Evolutionary conservation across 176 grass and related monocot genomes (phyloP).

Genomic region (Oryza glaberrima): DNA sequence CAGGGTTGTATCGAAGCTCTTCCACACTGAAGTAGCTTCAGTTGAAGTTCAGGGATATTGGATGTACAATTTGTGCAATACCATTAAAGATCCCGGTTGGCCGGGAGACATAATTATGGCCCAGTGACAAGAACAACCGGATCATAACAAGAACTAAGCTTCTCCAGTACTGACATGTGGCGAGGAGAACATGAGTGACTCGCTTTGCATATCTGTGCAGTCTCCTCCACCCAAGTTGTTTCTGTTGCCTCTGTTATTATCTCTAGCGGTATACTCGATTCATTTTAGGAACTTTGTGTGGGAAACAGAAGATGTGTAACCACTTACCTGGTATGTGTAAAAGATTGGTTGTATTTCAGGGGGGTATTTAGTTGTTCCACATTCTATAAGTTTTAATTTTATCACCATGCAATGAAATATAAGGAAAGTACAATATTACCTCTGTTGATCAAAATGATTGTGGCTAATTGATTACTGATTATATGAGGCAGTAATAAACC

Average conservation of each 20-base stretch:
- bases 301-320: slow-evolving; percentile 42
- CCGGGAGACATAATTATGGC: slow-evolving; percentile 32
- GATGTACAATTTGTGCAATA: slow-evolving; percentile 41
- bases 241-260: slow-evolving; percentile 41
- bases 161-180: slow-evolving; percentile 36
- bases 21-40: slow-evolving; percentile 68
- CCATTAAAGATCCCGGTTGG: not conserved
- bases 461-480: not conserved
- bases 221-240: slow-evolving; percentile 2
- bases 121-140: slow-evolving; percentile 23
- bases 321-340: slow-evolving; percentile 46
- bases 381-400: slow-evolving; percentile 36
- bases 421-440: slow-evolving; percentile 26
- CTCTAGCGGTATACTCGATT: slow-evolving; percentile 42
- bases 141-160: slow-evolving; percentile 45
- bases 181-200: slow-evolving; percentile 36
- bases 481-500: no score
- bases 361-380: slow-evolving; percentile 35
- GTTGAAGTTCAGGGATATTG: slow-evolving; percentile 18
- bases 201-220: slow-evolving; percentile 32
- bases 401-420: slow-evolving; percentile 31
- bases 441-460: slow-evolving; percentile 13
- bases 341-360: slow-evolving; percentile 47
- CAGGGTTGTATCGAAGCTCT: slow-evolving; percentile 67
- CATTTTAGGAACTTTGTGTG: slow-evolving; percentile 49